These are phyloP conservation scores for Tagetes patula DNA, from an alignment of 129 eudicot genomes.

Conservation along the genomic window DNA sequence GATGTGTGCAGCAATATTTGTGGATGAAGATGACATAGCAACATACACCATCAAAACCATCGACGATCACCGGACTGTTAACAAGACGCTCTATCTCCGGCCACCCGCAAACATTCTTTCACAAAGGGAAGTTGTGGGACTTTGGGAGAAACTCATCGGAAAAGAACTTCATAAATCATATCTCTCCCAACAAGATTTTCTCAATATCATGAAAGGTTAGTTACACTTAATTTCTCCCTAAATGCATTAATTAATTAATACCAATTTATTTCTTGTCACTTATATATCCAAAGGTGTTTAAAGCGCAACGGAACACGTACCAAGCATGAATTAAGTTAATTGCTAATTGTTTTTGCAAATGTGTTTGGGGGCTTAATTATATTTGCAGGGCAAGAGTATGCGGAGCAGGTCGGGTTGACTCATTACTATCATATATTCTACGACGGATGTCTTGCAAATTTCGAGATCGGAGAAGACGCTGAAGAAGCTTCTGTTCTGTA, in stretches of 20 bases:
- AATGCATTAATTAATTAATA: too few relatives aligned
- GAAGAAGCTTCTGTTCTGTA: conserved; percentile 45
- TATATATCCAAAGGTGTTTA: neutral
- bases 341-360: too few relatives aligned
- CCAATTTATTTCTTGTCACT: too few relatives aligned
- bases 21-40: conserved; percentile 59
- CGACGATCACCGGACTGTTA: conserved; percentile 46
- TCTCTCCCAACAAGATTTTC: conserved; percentile 36
- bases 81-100: conserved; percentile 47
- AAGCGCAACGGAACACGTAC: too few relatives aligned
- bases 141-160: conserved; percentile 55
- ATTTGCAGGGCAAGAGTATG: conserved; percentile 36
- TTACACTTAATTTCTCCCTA: too few relatives aligned
- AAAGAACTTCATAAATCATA: conserved; percentile 39
- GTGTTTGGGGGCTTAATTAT: too few relatives aligned
- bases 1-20: conserved; percentile 38
- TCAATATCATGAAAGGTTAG: conserved; percentile 46
- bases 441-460: conserved; percentile 53
- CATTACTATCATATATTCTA: conserved; percentile 49
- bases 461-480: conserved; percentile 37
- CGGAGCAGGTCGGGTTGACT: conserved; percentile 48
- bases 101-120: conserved; percentile 50
- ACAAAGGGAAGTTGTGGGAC: conserved; percentile 37
- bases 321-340: too few relatives aligned
- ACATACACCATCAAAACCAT: conserved; percentile 46